Evolutionary conservation across 2,329 filamentous ascomycete genomes (phyloP).

Genomic region (Colletotrichum orbiculare): DNA sequence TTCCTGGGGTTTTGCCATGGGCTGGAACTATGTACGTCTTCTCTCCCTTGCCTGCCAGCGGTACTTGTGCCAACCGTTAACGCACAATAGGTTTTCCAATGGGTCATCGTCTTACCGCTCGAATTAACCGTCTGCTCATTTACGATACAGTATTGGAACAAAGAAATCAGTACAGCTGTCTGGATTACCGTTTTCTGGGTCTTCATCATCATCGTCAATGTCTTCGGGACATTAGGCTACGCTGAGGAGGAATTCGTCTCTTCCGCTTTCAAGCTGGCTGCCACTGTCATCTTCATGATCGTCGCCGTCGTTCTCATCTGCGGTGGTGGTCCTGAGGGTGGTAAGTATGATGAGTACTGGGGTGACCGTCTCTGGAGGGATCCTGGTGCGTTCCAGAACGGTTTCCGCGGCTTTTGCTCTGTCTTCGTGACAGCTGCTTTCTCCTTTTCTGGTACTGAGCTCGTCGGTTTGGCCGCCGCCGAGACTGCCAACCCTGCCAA

Average conservation of each 20-base stretch:
- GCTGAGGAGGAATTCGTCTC: conserved; percentile 68
- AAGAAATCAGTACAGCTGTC: conserved; percentile 56
- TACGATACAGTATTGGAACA: conserved; percentile 64
- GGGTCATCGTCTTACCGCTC: conserved; percentile 61
- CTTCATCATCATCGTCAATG: conserved; percentile 61
- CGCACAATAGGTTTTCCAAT: conserved; percentile 53
- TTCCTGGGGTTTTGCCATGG: conserved; percentile 68
- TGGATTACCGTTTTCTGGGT: conserved; percentile 66
- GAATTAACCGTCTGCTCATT: conserved; percentile 63
- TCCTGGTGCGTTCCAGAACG: conserved; percentile 70
- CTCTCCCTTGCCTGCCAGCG: background rate
- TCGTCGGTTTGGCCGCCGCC: conserved; percentile 76
- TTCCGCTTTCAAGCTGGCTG: conserved; percentile 65
- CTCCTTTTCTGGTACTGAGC: conserved; percentile 74
- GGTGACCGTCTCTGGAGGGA: conserved; percentile 56
- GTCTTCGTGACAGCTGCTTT: conserved; percentile 79
- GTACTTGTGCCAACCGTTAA: background rate
- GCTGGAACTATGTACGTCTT: conserved; percentile 55
- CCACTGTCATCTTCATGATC: conserved; percentile 72
- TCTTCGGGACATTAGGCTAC: conserved; percentile 66
- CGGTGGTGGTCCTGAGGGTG: conserved; percentile 64
- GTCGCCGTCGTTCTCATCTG: conserved; percentile 66
- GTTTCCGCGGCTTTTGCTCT: conserved; percentile 75
- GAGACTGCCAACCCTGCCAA: conserved; percentile 75
- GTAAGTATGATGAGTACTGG: conserved; percentile 54